A percentile compares a stretch with the other conserved stretches of the same genome.
Conservation (phyloP, 139 green algal genomes). For the Picochlorum sp. region DNA sequence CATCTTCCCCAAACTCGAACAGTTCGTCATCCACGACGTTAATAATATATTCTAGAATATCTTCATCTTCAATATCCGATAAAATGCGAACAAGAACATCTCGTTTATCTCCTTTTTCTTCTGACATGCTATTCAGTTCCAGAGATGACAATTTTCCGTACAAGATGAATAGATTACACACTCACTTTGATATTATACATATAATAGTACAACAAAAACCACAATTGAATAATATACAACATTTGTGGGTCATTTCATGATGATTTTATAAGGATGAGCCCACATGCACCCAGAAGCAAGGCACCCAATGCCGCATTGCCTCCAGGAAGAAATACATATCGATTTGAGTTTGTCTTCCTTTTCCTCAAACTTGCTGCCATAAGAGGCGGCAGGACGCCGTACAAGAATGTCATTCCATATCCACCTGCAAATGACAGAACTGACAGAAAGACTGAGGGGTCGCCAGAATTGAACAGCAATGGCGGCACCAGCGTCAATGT, state of each 20-base stretch:
- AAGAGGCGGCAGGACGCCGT: conserved; percentile 50
- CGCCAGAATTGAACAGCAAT: conserved; percentile 17
- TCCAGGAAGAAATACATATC: background rate
- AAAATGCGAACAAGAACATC: too few relatives aligned
- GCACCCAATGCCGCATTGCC: conserved; percentile 8
- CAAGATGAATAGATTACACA: too few relatives aligned
- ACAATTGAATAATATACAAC: background rate
- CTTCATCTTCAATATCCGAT: conserved; percentile 7
- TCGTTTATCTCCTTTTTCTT: background rate
- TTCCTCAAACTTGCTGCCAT: conserved; percentile 43
- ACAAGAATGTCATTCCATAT: conserved; percentile 51
- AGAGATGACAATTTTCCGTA: too few relatives aligned
- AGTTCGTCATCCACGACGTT: conserved; percentile 7
- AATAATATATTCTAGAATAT: conserved; percentile 12
- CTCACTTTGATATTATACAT: background rate
- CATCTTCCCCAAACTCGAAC: conserved; percentile 16
- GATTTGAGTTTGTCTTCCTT: background rate
- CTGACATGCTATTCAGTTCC: background rate
- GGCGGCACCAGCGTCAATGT: conserved; percentile 20
- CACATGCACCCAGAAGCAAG: too few relatives aligned
- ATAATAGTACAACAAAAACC: background rate
- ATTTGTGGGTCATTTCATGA: too few relatives aligned
- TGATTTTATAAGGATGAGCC: too few relatives aligned
- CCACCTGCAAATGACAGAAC: conserved; percentile 10
- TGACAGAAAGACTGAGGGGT: conserved; percentile 41